These are phyloP conservation scores for Spencermartinsiella ligniputridi DNA, from an alignment of 1,139 yeast genomes.

Conservation along the genomic window DNA sequence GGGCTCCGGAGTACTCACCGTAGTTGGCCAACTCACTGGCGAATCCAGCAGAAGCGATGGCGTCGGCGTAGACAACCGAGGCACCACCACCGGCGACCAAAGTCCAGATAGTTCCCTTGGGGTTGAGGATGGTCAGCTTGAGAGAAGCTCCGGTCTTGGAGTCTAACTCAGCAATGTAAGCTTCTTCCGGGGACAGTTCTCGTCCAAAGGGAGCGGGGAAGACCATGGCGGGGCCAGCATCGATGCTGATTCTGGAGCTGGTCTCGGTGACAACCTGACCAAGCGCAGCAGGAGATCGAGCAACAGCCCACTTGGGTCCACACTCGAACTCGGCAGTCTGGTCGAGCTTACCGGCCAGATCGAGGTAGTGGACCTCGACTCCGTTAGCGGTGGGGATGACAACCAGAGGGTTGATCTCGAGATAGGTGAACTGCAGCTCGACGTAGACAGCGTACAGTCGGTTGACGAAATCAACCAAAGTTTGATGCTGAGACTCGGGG, in stretches of 20 bases:
- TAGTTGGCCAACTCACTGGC: slow-evolving; percentile 44
- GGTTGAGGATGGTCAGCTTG: slow-evolving; percentile 41
- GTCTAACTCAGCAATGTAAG: slow-evolving; percentile 45
- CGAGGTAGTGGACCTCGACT: slow-evolving; percentile 44
- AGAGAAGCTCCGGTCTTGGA: slow-evolving; percentile 47
- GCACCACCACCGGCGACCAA: slow-evolving; percentile 47
- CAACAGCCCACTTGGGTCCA: slow-evolving; percentile 46
- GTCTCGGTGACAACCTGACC: slow-evolving; percentile 32
- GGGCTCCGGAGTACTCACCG: slow-evolving; percentile 45
- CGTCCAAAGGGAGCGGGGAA: slow-evolving; percentile 49
- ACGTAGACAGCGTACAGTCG: slow-evolving; percentile 45
- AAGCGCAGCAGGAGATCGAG: slow-evolving; percentile 41
- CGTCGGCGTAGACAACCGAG: slow-evolving; percentile 45
- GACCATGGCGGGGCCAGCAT: slow-evolving; percentile 46
- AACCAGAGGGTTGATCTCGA: slow-evolving; percentile 45
- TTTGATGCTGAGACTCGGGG: slow-evolving; percentile 39
- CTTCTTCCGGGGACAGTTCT: slow-evolving; percentile 42
- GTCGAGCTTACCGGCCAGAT: slow-evolving; percentile 45
- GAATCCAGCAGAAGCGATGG: slow-evolving; percentile 44
- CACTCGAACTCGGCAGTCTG: slow-evolving; percentile 48
- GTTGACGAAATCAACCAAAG: slow-evolving; percentile 42
- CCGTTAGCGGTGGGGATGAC: slow-evolving; percentile 39
- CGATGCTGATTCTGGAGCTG: slow-evolving; percentile 31
- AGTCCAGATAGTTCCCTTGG: slow-evolving; percentile 45
- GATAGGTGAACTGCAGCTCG: slow-evolving; percentile 44